These are phyloP conservation scores for Cladosporium colombiae DNA, from an alignment of 2,329 filamentous ascomycete species.

Conservation along the genomic window DNA sequence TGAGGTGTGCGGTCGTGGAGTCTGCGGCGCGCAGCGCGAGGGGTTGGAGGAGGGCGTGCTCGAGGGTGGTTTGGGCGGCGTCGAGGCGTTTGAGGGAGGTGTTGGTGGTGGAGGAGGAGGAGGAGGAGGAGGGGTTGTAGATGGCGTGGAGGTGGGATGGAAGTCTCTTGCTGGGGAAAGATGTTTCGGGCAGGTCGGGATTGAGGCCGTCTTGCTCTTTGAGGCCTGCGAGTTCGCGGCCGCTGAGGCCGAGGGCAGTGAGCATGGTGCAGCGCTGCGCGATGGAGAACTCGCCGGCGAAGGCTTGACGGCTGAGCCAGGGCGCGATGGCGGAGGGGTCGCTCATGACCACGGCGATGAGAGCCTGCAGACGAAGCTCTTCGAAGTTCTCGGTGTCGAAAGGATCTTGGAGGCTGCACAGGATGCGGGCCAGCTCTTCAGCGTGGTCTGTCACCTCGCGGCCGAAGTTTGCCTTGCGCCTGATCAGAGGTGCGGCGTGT, in stretches of 20 bases:
- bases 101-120: not conserved
- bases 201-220: constrained; percentile 56
- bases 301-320: constrained; percentile 83
- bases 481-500: constrained; percentile 77
- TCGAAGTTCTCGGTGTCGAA: constrained; percentile 79
- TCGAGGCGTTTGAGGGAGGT: constrained; percentile 60
- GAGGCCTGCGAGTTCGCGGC: constrained; percentile 81
- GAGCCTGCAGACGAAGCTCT: constrained; percentile 71
- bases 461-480: constrained; percentile 84
- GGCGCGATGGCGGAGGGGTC: constrained; percentile 76
- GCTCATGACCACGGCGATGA: constrained; percentile 78
- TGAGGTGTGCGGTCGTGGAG: constrained; percentile 69
- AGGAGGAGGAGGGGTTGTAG: constrained; percentile 50
- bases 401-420: constrained; percentile 82
- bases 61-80: constrained; percentile 66
- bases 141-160: constrained; percentile 71
- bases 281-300: constrained; percentile 88
- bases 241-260: constrained; percentile 76
- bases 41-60: constrained; percentile 74
- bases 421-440: constrained; percentile 73
- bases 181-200: constrained; percentile 34
- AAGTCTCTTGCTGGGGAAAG: constrained; percentile 79
- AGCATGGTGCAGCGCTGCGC: constrained; percentile 80
- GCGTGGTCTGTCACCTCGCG: constrained; percentile 83
- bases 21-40: constrained; percentile 82